phyloP scores from a whole-genome alignment of 2,329 filamentous ascomycete species.

The Colletotrichum agaves region DNA sequence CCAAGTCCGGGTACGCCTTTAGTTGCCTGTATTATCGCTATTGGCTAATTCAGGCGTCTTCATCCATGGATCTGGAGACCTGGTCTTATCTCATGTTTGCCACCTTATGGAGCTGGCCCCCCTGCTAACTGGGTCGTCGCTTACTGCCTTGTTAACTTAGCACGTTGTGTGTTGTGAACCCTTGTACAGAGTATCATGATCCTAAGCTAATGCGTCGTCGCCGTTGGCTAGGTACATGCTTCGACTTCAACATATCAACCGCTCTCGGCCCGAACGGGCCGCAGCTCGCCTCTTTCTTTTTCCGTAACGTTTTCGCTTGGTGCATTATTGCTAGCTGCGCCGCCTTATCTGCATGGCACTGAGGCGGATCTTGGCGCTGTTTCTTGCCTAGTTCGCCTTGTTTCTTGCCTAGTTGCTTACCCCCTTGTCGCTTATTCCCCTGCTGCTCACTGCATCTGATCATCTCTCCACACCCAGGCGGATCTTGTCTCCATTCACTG shows the following conservation, averaged over 20 bases:
- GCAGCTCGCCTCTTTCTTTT: neutral
- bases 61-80: neutral
- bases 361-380: neutral
- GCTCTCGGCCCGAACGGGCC: neutral
- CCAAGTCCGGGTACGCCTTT: neutral
- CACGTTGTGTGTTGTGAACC: neutral
- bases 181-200: neutral
- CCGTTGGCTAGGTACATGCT: neutral
- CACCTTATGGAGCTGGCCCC: neutral
- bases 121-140: neutral
- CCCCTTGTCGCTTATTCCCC: neutral
- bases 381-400: neutral
- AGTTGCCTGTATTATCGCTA: neutral
- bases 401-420: constrained; percentile 1
- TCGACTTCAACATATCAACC: neutral
- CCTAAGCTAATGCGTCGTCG: neutral
- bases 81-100: neutral
- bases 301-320: neutral
- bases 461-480: neutral
- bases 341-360: neutral
- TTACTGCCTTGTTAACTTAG: constrained; percentile 4
- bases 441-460: neutral
- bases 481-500: neutral
- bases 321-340: neutral
- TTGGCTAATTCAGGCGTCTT: neutral